Conservation (phyloP, 2,329 filamentous ascomycete species). For the Hymenoscyphus fraxineus region DNA sequence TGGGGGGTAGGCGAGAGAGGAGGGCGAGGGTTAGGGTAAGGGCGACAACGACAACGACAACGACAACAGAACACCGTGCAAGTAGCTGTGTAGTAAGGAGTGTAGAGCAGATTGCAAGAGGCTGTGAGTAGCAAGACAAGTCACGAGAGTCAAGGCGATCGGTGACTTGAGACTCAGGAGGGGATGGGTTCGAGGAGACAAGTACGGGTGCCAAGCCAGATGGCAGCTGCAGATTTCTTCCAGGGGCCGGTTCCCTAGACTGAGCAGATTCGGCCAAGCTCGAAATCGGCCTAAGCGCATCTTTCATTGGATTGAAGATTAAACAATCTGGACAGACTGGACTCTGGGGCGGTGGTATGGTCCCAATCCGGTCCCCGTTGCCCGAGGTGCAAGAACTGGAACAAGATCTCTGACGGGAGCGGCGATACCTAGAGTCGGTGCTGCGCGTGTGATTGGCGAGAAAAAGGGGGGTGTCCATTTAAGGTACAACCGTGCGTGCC, state of each 20-base stretch:
- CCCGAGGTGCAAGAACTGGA: conserved; percentile 20
- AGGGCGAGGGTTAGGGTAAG: not conserved
- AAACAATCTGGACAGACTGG: not conserved
- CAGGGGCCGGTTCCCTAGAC: not conserved
- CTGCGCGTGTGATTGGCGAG: conserved; percentile 14
- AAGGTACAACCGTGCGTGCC: conserved; percentile 4
- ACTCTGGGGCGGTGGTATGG: conserved; percentile 1
- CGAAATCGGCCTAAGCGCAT: not conserved
- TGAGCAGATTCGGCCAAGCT: not conserved
- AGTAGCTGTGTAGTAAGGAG: conserved; percentile 1
- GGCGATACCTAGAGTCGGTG: conserved; percentile 10
- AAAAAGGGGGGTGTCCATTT: not conserved
- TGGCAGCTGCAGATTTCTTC: not conserved
- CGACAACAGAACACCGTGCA: conserved; percentile 5
- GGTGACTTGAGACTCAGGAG: conserved; percentile 1
- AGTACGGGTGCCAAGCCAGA: conserved; percentile 8
- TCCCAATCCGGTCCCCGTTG: conserved; percentile 13
- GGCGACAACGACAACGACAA: conserved; percentile 21
- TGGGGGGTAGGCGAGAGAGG: not conserved
- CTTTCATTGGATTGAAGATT: not conserved
- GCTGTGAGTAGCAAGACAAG: not conserved
- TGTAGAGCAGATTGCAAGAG: conserved; percentile 14
- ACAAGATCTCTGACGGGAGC: conserved; percentile 27
- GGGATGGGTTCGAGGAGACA: conserved; percentile 1
- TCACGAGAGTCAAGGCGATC: conserved; percentile 4